Conservation (phyloP, 164 flowering plant genomes). For the Dillenia turbinata region DNA sequence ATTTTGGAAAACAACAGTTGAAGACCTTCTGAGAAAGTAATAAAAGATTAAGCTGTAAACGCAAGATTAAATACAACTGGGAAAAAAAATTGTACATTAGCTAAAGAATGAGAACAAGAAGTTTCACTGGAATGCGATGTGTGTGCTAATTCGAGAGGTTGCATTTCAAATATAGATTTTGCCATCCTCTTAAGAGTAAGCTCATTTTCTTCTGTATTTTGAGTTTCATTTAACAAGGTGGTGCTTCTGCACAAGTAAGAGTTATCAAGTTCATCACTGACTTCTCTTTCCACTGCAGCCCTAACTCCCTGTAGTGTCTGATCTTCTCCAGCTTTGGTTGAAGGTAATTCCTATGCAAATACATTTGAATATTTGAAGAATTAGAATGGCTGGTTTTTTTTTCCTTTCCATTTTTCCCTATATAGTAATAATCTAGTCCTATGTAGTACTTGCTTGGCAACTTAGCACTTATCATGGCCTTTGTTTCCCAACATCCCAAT, state of each 20-base stretch:
- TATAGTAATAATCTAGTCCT: neutral
- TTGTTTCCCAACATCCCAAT: neutral
- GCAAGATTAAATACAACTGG: neutral
- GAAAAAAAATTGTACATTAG: constrained; percentile 16
- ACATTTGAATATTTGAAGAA: no score
- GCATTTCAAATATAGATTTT: constrained; percentile 26
- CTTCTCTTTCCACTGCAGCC: constrained; percentile 17
- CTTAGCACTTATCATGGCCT: no score
- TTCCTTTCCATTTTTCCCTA: neutral
- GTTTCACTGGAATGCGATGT: constrained; percentile 10
- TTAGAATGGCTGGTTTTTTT: no score
- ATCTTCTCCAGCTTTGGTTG: constrained; percentile 14
- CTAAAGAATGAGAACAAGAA: neutral
- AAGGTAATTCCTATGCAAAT: neutral
- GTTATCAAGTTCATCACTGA: constrained; percentile 11
- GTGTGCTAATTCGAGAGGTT: constrained; percentile 7
- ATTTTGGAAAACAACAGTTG: constrained; percentile 5
- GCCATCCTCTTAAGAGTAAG: constrained; percentile 34
- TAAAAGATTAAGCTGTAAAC: neutral
- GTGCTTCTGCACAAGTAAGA: constrained; percentile 2
- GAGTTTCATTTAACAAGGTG: constrained; percentile 11
- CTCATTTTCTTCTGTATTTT: constrained; percentile 30
- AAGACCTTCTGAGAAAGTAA: constrained; percentile 1
- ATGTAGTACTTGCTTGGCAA: neutral
- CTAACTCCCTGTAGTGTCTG: constrained; percentile 6